These are phyloP conservation scores for Dictyostelium capitatum DNA, from an alignment of 78 protist genomes.

Conservation along the genomic window DNA sequence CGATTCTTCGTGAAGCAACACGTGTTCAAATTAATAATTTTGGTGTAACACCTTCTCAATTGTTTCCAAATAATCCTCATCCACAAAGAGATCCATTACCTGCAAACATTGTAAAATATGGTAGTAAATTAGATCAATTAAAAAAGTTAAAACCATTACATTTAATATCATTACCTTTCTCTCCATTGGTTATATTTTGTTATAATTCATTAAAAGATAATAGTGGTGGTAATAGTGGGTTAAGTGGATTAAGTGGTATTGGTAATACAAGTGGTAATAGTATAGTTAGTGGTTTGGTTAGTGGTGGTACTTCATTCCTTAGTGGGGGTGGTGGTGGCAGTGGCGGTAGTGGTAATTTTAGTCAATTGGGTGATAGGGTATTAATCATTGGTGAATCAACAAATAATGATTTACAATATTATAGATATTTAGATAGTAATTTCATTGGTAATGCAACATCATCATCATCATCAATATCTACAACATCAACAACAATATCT, in stretches of 20 bases:
- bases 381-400: constrained; percentile 39
- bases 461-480: not conserved
- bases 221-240: not conserved
- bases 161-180: constrained; percentile 19
- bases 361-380: constrained; percentile 16
- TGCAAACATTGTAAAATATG: no score
- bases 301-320: not conserved
- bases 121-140: not conserved
- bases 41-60: constrained; percentile 98
- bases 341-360: not conserved
- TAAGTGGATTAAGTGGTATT: no score
- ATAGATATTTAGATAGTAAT: not conserved
- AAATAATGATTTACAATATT: constrained; percentile 50
- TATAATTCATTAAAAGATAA: not conserved
- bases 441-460: not conserved
- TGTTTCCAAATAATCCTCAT: constrained; percentile 87
- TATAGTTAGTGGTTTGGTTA: not conserved
- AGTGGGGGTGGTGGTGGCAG: constrained; percentile 6
- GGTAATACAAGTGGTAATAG: not conserved
- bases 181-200: constrained; percentile 28
- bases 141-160: constrained; percentile 28
- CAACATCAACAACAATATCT: not conserved
- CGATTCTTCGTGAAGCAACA: constrained; percentile 57
- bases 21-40: constrained; percentile 88
- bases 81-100: constrained; percentile 77